Percentiles rank a stretch among this genome's conserved stretches.
These are phyloP conservation scores for Trichophyton mentagrophytes DNA, from an alignment of 2,329 filamentous ascomycete genomes.

Conservation along the genomic window DNA sequence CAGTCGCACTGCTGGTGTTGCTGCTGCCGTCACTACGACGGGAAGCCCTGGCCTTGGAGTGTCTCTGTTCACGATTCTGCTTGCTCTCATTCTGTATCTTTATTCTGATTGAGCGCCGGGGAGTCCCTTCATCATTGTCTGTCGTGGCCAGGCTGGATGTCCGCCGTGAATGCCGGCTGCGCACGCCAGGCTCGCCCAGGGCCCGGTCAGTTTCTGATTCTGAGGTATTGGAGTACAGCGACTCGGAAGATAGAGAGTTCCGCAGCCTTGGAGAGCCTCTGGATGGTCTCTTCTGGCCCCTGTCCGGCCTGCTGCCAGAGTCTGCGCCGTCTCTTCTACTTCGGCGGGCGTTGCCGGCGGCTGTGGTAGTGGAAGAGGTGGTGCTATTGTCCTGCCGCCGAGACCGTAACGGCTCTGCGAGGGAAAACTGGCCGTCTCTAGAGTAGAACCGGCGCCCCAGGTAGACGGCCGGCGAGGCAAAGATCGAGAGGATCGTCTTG, in stretches of 20 bases:
- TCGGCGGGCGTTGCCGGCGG: background rate
- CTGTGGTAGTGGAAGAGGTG: slow-evolving; percentile 2
- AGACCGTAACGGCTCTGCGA: slow-evolving; percentile 58
- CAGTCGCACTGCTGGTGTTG: no score
- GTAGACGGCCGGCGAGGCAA: slow-evolving; percentile 70
- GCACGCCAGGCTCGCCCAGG: slow-evolving; percentile 16
- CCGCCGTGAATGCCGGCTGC: slow-evolving; percentile 14
- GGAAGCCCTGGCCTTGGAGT: slow-evolving; percentile 22
- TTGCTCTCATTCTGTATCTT: slow-evolving; percentile 72
- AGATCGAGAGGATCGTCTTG: slow-evolving; percentile 62
- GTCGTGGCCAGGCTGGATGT: slow-evolving; percentile 18
- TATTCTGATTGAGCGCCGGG: slow-evolving; percentile 75
- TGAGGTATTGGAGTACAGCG: slow-evolving; percentile 40
- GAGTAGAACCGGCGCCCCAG: slow-evolving; percentile 73
- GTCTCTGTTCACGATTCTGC: slow-evolving; percentile 52
- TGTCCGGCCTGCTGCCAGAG: background rate
- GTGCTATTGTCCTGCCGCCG: slow-evolving; percentile 30
- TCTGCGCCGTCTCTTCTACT: no score
- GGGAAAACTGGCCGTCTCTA: slow-evolving; percentile 63
- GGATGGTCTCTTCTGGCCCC: background rate
- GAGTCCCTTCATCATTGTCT: slow-evolving; percentile 43
- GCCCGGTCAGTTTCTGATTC: slow-evolving; percentile 41
- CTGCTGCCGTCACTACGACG: slow-evolving; percentile 14
- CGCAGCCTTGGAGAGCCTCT: slow-evolving; percentile 21
- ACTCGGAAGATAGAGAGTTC: slow-evolving; percentile 27